A percentile compares a stretch with the other conserved stretches of the same genome.
These are phyloP conservation scores for Phaeosphaeria sp. DNA, from an alignment of 2,329 filamentous ascomycete genomes.

Conservation along the genomic window DNA sequence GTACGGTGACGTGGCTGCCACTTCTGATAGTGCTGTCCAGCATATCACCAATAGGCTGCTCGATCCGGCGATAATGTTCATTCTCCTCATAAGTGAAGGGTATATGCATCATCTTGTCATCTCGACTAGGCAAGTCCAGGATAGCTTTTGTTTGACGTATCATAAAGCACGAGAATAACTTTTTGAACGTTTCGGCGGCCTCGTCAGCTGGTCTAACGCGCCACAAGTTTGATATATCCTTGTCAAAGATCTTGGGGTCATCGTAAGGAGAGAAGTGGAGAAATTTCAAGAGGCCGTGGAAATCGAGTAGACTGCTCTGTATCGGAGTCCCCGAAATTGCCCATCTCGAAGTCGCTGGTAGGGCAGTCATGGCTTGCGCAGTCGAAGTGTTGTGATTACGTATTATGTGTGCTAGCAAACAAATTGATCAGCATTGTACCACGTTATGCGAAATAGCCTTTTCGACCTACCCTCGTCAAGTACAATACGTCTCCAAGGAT, in stretches of 20 bases:
- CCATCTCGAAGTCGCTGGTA: slow-evolving; percentile 57
- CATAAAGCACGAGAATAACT: slow-evolving; percentile 48
- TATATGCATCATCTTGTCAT: slow-evolving; percentile 43
- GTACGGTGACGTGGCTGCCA: neutral
- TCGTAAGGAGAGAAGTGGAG: slow-evolving; percentile 21
- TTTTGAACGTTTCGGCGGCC: slow-evolving; percentile 49
- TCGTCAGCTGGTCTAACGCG: slow-evolving; percentile 44
- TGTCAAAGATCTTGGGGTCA: slow-evolving; percentile 48
- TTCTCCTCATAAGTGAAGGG: slow-evolving; percentile 47
- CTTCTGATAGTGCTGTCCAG: slow-evolving; percentile 35
- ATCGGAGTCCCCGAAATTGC: slow-evolving; percentile 58
- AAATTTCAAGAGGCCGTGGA: slow-evolving; percentile 22
- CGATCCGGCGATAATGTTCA: slow-evolving; percentile 40
- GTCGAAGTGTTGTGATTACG: slow-evolving; percentile 29
- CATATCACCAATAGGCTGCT: slow-evolving; percentile 1
- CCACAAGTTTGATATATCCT: slow-evolving; percentile 50
- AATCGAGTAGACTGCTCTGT: slow-evolving; percentile 26
- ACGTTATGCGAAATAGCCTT: too few species aligned
- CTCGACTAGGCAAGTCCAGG: slow-evolving; percentile 47
- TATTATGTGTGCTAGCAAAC: slow-evolving; percentile 19
- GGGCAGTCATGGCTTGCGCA: slow-evolving; percentile 36
- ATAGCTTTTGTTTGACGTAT: slow-evolving; percentile 50
- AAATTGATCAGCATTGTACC: too few species aligned
- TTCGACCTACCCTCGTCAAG: slow-evolving; percentile 22
- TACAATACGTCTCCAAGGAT: slow-evolving; percentile 24